Evolutionary conservation across 2,329 filamentous ascomycete species (phyloP).

Genomic region (Tolypocladium nubicola): DNA sequence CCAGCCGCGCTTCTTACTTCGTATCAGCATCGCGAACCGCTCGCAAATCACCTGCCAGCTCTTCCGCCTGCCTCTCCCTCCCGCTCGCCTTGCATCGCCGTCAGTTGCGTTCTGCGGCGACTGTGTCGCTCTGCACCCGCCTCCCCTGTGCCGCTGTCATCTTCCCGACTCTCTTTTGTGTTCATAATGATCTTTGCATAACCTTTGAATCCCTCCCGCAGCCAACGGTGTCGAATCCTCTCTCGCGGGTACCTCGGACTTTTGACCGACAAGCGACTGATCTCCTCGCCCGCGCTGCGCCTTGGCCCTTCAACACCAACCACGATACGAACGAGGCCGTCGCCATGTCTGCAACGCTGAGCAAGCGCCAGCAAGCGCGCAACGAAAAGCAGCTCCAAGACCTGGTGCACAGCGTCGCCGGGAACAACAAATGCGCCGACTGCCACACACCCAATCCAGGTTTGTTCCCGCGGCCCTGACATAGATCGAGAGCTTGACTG

Average conservation of each 20-base stretch:
- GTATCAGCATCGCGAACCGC: background rate
- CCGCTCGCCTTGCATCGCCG: background rate
- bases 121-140: background rate
- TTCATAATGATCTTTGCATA: slow-evolving; percentile 5
- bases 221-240: background rate
- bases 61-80: background rate
- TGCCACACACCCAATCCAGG: slow-evolving; percentile 87
- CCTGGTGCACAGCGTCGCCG: slow-evolving; percentile 68
- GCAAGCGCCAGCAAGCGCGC: slow-evolving; percentile 95
- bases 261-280: background rate
- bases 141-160: background rate
- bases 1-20: background rate
- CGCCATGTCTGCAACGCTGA: slow-evolving; percentile 62
- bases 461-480: slow-evolving; percentile 30
- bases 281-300: background rate
- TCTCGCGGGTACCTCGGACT: background rate
- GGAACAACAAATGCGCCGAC: slow-evolving; percentile 91
- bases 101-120: background rate
- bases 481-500: background rate
- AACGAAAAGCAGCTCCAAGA: slow-evolving; percentile 91
- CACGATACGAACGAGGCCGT: background rate
- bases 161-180: background rate
- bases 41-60: background rate
- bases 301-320: background rate
- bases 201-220: slow-evolving; percentile 5